phyloP scores from a whole-genome alignment of 306 rosid genomes.

The Vicia faba region DNA sequence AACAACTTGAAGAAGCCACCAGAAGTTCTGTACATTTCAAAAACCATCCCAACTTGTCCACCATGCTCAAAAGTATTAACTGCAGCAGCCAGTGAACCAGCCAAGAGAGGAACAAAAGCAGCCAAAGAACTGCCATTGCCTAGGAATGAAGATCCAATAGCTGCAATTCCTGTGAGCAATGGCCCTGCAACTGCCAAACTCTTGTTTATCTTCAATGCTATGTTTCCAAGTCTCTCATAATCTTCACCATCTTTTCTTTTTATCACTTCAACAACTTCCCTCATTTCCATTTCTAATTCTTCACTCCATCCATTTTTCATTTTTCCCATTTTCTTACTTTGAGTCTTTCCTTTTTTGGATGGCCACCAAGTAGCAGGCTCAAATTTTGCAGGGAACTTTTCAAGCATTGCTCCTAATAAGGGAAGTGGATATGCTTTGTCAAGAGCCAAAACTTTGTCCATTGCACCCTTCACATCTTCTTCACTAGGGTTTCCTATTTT shows the following conservation, averaged over 20 bases:
- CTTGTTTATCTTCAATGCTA: slow-evolving; percentile 63
- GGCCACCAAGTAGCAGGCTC: slow-evolving; percentile 63
- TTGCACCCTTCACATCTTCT: slow-evolving; percentile 48
- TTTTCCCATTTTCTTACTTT: not conserved
- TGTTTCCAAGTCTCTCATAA: slow-evolving; percentile 69
- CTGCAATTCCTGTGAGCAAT: slow-evolving; percentile 66
- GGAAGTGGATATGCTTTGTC: slow-evolving; percentile 90
- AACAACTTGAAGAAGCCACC: slow-evolving; percentile 57
- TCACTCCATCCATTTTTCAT: slow-evolving; percentile 56
- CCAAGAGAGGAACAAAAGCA: slow-evolving; percentile 45
- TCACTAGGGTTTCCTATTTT: slow-evolving; percentile 36
- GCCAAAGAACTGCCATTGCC: slow-evolving; percentile 42
- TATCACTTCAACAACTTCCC: slow-evolving; percentile 58
- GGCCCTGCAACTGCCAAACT: slow-evolving; percentile 66
- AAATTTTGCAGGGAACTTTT: slow-evolving; percentile 59
- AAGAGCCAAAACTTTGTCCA: slow-evolving; percentile 61
- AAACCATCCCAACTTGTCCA: slow-evolving; percentile 73
- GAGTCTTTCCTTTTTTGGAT: not conserved
- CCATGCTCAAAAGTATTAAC: slow-evolving; percentile 65
- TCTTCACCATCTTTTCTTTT: slow-evolving; percentile 64
- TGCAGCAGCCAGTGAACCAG: slow-evolving; percentile 57
- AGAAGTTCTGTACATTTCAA: slow-evolving; percentile 65
- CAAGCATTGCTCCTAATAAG: slow-evolving; percentile 71
- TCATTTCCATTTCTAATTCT: slow-evolving; percentile 56
- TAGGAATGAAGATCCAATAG: slow-evolving; percentile 50